Evolutionary conservation across 495 filamentous ascomycete species (phyloP), one percentile per base, ranked within the genome.

Genomic region (Delitschia confertaspora): DNA sequence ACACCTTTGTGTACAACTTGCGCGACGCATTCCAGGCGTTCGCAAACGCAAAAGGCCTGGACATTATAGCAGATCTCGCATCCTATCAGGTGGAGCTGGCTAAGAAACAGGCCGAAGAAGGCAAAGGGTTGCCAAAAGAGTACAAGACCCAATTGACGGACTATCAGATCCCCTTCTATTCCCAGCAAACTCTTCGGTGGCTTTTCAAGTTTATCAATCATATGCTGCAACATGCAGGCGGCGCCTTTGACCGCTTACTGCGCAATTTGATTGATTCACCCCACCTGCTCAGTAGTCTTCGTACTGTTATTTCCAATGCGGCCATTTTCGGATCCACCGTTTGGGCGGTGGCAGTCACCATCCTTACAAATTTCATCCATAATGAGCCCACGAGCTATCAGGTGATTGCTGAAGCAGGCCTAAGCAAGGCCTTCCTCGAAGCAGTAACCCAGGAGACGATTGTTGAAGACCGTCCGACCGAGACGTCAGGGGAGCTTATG

Each of bases 321-420:
- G 61, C 63, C 10, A 67, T 83, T 11, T 99, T 86, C 59, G 93
- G 93, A 30, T 85, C 87, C 9, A 77, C 83, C 51, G 85, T 95
- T 11, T 99, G 93, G 93, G 93, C 86, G 42, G 83, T 83, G 57
- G 82, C 85, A 13, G 83, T 91, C 43, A 83, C 80, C 49, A 87
- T 96, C 51, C 70, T 96, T 20, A 89, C 83, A 62, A 89, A 81
- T 56, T 96, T 96, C 68, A 94, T 99, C 45, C 93, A 99, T 63
- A 95, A 96, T 58, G 93, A 99, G 55, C 93, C 93, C 2, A 96
- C 93, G 3, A 99, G 93, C 57, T 96, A 95, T 58, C 79, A 83
- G 20, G 85, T 93, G 13, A 88, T 99, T 51, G 83, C 83, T 13
- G 93, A 99, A 66, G 87, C 93, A 33, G 91, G 91, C 21, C 69